Base-by-base conservation (phyloP, 129 eudicot species). In the Arctium minus region DNA sequence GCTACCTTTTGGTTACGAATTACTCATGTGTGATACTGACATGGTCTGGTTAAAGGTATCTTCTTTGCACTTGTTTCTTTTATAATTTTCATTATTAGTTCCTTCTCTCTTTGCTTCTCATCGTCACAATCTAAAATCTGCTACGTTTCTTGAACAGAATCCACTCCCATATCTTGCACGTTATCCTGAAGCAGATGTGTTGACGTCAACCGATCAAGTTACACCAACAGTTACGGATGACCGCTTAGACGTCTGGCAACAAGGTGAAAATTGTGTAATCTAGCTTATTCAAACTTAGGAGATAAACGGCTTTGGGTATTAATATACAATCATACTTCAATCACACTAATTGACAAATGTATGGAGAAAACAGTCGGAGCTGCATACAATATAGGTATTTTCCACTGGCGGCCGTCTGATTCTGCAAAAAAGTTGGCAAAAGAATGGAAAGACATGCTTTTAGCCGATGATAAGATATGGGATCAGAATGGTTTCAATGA, bases 1-100 rank as follows among this genome's bases (percentile, higher is more conserved):
- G 90, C 85, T 96, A 74, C 97, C 97, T 15, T 93, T 82, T 81
- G 99, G 99, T 48, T 93, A 64, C 78, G 99, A 96, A 60, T 86
- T 96, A 74, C 89, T 96, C 84, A 96, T 96, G 99, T 96, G 99
- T 79, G 99, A 96, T 81, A 96, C 99, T 1, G 99, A 96, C 81
- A 93, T 90, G 98, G 99, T 92, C 31, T 96, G 99, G 99, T 87
- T 96, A 79, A 96, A 96, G 99, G 99, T 96, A 87, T 65, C 72
- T 72, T 46, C 37, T 68, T 31, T 86, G 56, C 79, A 48, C 77
- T 15, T 22, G 65, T 74, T 73, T 73, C 69, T 42, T 67, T 35
- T 73, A 67, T 68, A n/a, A 13, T 75, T 69, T 75, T 3, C 13
- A 29, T 11, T 35, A 39, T 29, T 22, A 31, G 17, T 48, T 38